Conservation (phyloP, 2,329 filamentous ascomycete genomes). For the Cladorrhinum sp. region DNA sequence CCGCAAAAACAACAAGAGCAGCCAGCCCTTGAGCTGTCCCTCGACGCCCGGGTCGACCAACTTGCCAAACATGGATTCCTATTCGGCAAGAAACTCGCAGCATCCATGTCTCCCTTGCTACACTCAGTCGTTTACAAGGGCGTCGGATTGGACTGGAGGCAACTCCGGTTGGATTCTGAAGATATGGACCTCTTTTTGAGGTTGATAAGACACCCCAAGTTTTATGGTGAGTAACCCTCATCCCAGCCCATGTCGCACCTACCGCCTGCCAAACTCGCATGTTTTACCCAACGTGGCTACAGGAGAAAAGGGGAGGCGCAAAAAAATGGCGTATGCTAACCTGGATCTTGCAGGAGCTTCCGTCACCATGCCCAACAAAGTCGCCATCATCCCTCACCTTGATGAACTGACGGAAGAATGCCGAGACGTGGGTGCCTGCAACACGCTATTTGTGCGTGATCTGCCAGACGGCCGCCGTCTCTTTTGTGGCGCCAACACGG, state of each 20-base stretch:
- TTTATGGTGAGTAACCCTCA: constrained; percentile 50
- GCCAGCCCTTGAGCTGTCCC: constrained; percentile 5
- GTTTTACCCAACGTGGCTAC: background rate
- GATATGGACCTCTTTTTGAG: constrained; percentile 48
- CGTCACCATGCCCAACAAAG: constrained; percentile 83
- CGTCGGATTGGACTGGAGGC: constrained; percentile 49
- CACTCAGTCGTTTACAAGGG: constrained; percentile 53
- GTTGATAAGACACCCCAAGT: constrained; percentile 54
- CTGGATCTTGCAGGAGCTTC: constrained; percentile 51
- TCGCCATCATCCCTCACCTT: constrained; percentile 69
- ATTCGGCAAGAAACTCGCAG: constrained; percentile 55
- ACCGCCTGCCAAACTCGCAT: background rate
- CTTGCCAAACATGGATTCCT: constrained; percentile 51
- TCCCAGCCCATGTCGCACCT: background rate
- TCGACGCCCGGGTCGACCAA: constrained; percentile 23
- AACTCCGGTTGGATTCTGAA: constrained; percentile 51
- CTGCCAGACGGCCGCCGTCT: constrained; percentile 43
- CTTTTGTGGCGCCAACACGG: constrained; percentile 75
- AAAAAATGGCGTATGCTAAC: background rate
- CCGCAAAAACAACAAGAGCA: constrained; percentile 6
- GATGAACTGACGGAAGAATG: constrained; percentile 72
- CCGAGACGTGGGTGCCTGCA: constrained; percentile 71
- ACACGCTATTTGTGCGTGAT: constrained; percentile 68
- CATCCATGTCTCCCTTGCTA: constrained; percentile 54
- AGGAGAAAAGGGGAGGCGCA: background rate